phyloP scores from a whole-genome alignment of 306 rosid species.

The Luffa acutangula region DNA sequence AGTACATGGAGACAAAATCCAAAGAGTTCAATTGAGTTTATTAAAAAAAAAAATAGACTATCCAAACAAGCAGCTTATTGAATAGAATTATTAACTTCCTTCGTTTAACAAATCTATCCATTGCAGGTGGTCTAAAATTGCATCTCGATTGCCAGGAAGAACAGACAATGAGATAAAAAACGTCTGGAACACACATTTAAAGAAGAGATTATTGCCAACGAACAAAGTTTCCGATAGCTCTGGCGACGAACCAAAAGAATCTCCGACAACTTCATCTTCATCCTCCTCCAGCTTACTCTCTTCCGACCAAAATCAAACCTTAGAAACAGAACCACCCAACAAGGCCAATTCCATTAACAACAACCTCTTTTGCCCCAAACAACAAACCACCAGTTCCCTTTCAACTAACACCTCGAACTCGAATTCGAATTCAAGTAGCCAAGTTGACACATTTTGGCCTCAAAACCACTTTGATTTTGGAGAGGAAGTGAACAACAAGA shows the following conservation, averaged over 20 bases:
- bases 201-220: slow-evolving; percentile 31
- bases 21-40: neutral
- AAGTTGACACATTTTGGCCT: slow-evolving; percentile 11
- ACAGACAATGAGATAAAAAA: slow-evolving; percentile 94
- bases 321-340: slow-evolving; percentile 1
- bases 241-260: slow-evolving; percentile 36
- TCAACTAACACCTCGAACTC: slow-evolving; percentile 5
- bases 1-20: no score
- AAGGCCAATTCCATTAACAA: neutral
- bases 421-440: slow-evolving; percentile 20
- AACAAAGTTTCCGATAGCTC: neutral
- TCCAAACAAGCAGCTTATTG: no score
- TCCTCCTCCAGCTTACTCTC: slow-evolving; percentile 29
- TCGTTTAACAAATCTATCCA: neutral
- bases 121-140: slow-evolving; percentile 87
- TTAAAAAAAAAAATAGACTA: no score
- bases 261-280: slow-evolving; percentile 54
- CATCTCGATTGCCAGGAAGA: slow-evolving; percentile 67
- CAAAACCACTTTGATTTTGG: neutral
- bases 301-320: slow-evolving; percentile 21
- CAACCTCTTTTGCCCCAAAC: slow-evolving; percentile 6
- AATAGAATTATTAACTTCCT: no score
- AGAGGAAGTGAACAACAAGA: neutral
- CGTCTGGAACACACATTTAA: slow-evolving; percentile 93
- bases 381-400: slow-evolving; percentile 9